Conservation (phyloP, 805 yeast species). For the Wickerhamomyces alni region DNA sequence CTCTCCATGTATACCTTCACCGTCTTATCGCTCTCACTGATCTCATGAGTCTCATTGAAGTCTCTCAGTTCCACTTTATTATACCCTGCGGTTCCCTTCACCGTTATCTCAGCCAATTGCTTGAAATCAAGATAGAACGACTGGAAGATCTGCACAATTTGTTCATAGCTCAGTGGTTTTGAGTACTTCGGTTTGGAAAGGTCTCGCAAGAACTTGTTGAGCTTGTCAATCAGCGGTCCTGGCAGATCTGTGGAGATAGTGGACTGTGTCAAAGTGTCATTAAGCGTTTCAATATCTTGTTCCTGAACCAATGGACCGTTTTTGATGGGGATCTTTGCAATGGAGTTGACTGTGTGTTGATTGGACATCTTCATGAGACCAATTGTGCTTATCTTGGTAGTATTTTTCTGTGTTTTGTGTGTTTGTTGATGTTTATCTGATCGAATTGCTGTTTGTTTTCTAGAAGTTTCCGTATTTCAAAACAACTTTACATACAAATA, state of each 20-base stretch:
- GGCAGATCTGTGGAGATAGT: conserved; percentile 7
- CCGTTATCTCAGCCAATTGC: conserved; percentile 7
- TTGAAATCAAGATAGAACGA: conserved; percentile 15
- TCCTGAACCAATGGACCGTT: neutral
- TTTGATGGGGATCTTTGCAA: neutral
- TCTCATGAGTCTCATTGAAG: neutral
- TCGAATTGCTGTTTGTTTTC: no score
- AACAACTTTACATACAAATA: no score
- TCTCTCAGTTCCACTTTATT: conserved; percentile 5
- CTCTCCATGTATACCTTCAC: conserved; percentile 11
- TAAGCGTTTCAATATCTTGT: no score
- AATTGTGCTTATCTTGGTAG: no score
- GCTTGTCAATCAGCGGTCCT: conserved; percentile 5
- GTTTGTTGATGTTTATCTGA: no score
- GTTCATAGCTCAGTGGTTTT: conserved; percentile 15
- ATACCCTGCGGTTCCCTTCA: conserved; percentile 10
- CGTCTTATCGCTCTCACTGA: conserved; percentile 1
- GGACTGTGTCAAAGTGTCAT: neutral
- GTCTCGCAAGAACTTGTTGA: conserved; percentile 14
- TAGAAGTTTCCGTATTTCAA: no score
- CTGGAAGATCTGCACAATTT: conserved; percentile 14
- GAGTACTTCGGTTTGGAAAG: conserved; percentile 17
- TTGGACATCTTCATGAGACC: no score
- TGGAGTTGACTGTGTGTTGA: neutral
- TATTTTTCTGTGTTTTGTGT: no score